A percentile compares a stretch with the other conserved stretches of the same genome.
Evolutionary conservation across 352 stramenopile genomes (phyloP).

Genomic region (Albugo candida): DNA sequence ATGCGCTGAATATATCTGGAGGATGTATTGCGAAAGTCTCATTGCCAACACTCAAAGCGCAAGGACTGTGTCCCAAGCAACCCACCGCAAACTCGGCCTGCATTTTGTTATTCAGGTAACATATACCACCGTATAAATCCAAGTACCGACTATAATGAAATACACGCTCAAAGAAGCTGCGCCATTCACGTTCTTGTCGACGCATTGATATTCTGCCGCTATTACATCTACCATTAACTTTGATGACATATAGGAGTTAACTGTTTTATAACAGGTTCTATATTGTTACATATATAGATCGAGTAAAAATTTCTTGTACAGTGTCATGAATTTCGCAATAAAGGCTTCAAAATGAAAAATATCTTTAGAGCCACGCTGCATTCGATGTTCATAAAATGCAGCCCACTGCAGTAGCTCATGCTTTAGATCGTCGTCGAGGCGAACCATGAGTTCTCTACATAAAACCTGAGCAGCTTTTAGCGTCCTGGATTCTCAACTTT

Average conservation of each 20-base stretch:
- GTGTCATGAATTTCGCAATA: conserved; percentile 96
- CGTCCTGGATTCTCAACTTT: neutral
- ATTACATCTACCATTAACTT: too few relatives aligned
- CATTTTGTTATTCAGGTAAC: conserved; percentile 18
- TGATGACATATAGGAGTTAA: conserved; percentile 5
- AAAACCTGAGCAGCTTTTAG: conserved; percentile 15
- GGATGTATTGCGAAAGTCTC: too few relatives aligned
- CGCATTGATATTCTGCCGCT: conserved; percentile 6
- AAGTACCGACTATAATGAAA: conserved; percentile 11
- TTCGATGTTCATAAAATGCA: conserved; percentile 86
- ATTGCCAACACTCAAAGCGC: too few relatives aligned
- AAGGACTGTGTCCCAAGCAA: conserved; percentile 13
- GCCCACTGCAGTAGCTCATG: conserved; percentile 83
- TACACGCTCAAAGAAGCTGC: conserved; percentile 13
- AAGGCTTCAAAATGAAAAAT: conserved; percentile 99
- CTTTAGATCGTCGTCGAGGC: conserved; percentile 93
- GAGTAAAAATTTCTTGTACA: conserved; percentile 98
- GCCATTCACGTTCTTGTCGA: conserved; percentile 25
- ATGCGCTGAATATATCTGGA: too few relatives aligned
- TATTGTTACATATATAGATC: conserved; percentile 70
- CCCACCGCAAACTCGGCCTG: conserved; percentile 21
- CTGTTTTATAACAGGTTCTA: neutral
- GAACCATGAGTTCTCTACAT: conserved; percentile 83
- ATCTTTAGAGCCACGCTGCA: conserved; percentile 92
- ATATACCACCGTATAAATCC: conserved; percentile 29